These are phyloP conservation scores for Erysimum cheiri DNA, from an alignment of 441 rosid species.

Conservation along the genomic window DNA sequence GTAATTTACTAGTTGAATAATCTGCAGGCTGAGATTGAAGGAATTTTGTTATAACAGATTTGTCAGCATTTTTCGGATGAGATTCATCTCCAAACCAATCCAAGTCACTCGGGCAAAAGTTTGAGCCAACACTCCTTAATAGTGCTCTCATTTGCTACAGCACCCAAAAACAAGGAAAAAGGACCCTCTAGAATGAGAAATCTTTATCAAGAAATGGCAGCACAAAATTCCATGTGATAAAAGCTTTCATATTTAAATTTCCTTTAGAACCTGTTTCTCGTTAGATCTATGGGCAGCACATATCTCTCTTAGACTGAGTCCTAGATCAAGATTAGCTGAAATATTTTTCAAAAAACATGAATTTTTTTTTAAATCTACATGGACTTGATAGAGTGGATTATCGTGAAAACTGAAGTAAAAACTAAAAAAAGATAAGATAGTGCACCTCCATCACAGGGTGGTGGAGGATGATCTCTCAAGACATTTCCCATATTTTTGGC, in stretches of 20 bases:
- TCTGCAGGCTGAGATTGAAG: slow-evolving; percentile 86
- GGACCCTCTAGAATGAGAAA: slow-evolving; percentile 18
- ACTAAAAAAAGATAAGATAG: slow-evolving; percentile 25
- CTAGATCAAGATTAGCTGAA: slow-evolving; percentile 79
- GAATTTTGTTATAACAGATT: slow-evolving; percentile 78
- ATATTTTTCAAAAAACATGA: slow-evolving; percentile 11
- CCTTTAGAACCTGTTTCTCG: slow-evolving; percentile 78
- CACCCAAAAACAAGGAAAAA: slow-evolving; percentile 21
- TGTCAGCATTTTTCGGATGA: slow-evolving; percentile 79
- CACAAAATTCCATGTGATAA: slow-evolving; percentile 1
- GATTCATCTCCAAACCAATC: slow-evolving; percentile 84
- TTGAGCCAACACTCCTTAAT: slow-evolving; percentile 72
- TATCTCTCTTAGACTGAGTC: slow-evolving; percentile 85
- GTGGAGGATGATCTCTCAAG: slow-evolving; percentile 71
- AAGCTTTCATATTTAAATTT: slow-evolving; percentile 18
- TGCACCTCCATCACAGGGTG: slow-evolving; percentile 73
- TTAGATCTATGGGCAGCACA: slow-evolving; percentile 88
- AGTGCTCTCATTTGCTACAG: slow-evolving; percentile 93
- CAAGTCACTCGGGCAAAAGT: slow-evolving; percentile 73
- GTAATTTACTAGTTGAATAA: slow-evolving; percentile 80
- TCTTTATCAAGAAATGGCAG: slow-evolving; percentile 4
- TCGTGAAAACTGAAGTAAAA: slow-evolving; percentile 26
- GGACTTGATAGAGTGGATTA: slow-evolving; percentile 18
- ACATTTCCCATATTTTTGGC: slow-evolving; percentile 76
- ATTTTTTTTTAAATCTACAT: background rate